Evolutionary conservation across 495 filamentous ascomycete species (phyloP).

Genomic region (Tuber microsphaerosporum): DNA sequence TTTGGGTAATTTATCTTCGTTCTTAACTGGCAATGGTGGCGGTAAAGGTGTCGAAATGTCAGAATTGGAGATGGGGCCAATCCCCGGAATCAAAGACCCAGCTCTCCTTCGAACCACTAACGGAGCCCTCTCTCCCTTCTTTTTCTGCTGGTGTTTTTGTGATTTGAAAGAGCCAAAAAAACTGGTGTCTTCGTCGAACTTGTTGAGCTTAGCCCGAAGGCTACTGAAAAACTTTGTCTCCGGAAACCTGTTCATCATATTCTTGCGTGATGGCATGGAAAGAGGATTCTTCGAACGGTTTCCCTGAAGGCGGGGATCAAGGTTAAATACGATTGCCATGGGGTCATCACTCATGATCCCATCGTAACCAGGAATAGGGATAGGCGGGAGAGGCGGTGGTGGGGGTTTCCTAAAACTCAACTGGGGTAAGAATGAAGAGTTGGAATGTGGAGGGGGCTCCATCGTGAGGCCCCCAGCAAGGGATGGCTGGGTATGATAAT

Average conservation of each 20-base stretch:
- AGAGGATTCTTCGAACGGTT: conserved; percentile 17
- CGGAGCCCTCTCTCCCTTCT: conserved; percentile 5
- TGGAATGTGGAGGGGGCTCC: conserved; percentile 24
- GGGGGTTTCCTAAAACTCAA: conserved; percentile 17
- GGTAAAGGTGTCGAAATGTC: conserved; percentile 10
- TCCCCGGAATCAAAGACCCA: conserved; percentile 23
- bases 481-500: conserved; percentile 6
- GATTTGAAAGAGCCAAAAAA: background rate
- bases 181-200: background rate
- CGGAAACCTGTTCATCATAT: background rate
- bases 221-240: conserved; percentile 23
- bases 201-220: conserved; percentile 22
- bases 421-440: background rate
- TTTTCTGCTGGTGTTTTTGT: background rate
- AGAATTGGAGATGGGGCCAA: conserved; percentile 2
- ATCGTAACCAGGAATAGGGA: conserved; percentile 31
- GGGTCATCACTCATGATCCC: conserved; percentile 32
- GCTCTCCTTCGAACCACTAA: conserved; percentile 11
- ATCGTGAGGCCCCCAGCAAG: conserved; percentile 24
- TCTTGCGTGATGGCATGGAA: background rate
- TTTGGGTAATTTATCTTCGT: conserved; percentile 32
- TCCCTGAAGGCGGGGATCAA: conserved; percentile 34
- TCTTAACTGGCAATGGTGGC: conserved; percentile 9
- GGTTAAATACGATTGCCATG: conserved; percentile 36
- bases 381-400: conserved; percentile 18